Percentiles rank a stretch among this genome's conserved stretches.
Evolutionary conservation across 2,329 filamentous ascomycete species (phyloP).

Genomic region (Pseudocercospora cruenta): DNA sequence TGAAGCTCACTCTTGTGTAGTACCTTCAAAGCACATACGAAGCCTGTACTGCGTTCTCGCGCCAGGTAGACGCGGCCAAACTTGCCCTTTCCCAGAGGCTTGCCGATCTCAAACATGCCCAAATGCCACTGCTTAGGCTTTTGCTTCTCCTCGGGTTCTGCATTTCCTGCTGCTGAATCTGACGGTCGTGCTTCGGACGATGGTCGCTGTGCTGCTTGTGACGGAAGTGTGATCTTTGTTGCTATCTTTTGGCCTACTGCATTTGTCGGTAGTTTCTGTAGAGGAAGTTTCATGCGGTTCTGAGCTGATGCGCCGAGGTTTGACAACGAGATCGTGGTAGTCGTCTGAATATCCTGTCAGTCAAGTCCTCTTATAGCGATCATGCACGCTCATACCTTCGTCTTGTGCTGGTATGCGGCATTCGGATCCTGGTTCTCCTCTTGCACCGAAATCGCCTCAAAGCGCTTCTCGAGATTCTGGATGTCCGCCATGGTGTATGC

Average conservation of each 20-base stretch:
- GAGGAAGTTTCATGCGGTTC: constrained; percentile 70
- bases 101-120: constrained; percentile 92
- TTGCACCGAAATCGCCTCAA: constrained; percentile 86
- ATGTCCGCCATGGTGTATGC: constrained; percentile 55
- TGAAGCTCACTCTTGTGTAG: constrained; percentile 82
- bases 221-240: constrained; percentile 68
- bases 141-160: constrained; percentile 27
- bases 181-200: constrained; percentile 39
- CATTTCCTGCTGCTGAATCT: constrained; percentile 25
- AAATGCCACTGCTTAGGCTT: constrained; percentile 71
- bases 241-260: constrained; percentile 51
- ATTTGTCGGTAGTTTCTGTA: constrained; percentile 86
- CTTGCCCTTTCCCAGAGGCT: constrained; percentile 83
- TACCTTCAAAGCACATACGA: constrained; percentile 85
- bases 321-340: constrained; percentile 51
- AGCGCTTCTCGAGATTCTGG: constrained; percentile 78
- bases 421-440: constrained; percentile 70
- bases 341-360: constrained; percentile 43
- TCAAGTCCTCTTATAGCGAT: not conserved
- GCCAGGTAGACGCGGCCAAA: constrained; percentile 86
- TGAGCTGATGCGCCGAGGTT: constrained; percentile 50
- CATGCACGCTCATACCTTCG: constrained; percentile 64
- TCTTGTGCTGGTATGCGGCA: constrained; percentile 62
- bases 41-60: constrained; percentile 75
- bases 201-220: constrained; percentile 61